Evolutionary conservation across 306 rosid species (phyloP).

Genomic region (Trifolium repens): DNA sequence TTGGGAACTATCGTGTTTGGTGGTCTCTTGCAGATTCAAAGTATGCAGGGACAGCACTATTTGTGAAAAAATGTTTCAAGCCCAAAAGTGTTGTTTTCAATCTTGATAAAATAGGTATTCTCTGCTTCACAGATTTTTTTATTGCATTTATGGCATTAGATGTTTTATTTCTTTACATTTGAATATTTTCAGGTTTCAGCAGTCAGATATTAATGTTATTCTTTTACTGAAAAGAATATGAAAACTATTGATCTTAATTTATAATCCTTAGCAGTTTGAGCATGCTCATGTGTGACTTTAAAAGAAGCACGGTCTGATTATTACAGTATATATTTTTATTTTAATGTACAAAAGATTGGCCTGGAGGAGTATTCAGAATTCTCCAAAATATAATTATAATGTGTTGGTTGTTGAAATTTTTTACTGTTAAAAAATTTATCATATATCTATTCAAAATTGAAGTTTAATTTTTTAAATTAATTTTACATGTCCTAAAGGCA

Average conservation of each 20-base stretch:
- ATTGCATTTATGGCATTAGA: neutral
- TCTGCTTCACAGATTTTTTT: conserved; percentile 17
- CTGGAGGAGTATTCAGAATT: neutral
- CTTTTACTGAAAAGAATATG: neutral
- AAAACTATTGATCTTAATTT: neutral
- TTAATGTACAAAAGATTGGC: neutral
- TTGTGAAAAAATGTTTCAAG: conserved; percentile 84
- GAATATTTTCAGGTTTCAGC: conserved; percentile 26
- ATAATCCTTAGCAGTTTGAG: neutral
- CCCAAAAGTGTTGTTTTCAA: conserved; percentile 78
- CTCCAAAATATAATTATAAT: conserved; percentile 20
- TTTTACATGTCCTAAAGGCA: conserved; percentile 7
- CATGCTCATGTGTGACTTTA: conserved; percentile 13
- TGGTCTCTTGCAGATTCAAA: conserved; percentile 98
- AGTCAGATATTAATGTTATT: conserved; percentile 17
- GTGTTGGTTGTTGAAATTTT: conserved; percentile 1
- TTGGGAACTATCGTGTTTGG: conserved; percentile 81
- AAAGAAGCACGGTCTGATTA: neutral
- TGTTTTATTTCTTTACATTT: conserved; percentile 21
- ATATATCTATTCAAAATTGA: conserved; percentile 15
- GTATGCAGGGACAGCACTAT: conserved; percentile 93
- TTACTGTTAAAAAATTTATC: neutral
- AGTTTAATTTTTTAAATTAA: conserved; percentile 26
- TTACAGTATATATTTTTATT: neutral
- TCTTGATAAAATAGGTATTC: conserved; percentile 83